phyloP scores from a whole-genome alignment of 1,139 yeast species.

The Pichia sp. region DNA sequence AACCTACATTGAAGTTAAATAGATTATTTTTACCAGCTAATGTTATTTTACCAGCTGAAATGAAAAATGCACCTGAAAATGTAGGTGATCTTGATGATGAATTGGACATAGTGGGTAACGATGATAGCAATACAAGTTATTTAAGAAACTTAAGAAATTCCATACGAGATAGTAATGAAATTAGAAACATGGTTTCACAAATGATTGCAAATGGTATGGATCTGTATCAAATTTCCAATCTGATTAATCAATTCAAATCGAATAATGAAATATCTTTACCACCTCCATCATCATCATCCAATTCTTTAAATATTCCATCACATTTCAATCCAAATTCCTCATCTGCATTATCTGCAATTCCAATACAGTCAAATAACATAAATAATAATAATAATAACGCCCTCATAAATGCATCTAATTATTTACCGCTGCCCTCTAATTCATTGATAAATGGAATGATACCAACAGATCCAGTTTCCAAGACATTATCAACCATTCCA shows the following conservation, averaged over 20 bases:
- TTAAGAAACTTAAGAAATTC: constrained; percentile 13
- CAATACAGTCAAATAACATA: not conserved
- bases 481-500: constrained; percentile 54
- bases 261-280: not conserved
- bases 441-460: constrained; percentile 35
- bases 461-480: constrained; percentile 41
- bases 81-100: constrained; percentile 5
- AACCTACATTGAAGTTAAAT: constrained; percentile 38
- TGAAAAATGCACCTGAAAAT: constrained; percentile 27
- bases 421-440: constrained; percentile 41
- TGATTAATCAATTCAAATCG: constrained; percentile 24
- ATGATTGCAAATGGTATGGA: constrained; percentile 31
- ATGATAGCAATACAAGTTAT: constrained; percentile 13
- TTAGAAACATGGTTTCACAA: constrained; percentile 29
- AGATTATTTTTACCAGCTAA: constrained; percentile 44
- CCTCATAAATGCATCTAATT: constrained; percentile 34
- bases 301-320: not conserved
- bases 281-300: not conserved
- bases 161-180: constrained; percentile 25
- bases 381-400: too few relatives aligned
- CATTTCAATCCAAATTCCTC: not conserved
- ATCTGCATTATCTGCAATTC: not conserved
- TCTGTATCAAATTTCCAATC: constrained; percentile 25
- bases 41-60: constrained; percentile 49
- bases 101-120: not conserved